Conservation (phyloP, 176 grass and related monocot genomes). For the Raddia distichophylla region DNA sequence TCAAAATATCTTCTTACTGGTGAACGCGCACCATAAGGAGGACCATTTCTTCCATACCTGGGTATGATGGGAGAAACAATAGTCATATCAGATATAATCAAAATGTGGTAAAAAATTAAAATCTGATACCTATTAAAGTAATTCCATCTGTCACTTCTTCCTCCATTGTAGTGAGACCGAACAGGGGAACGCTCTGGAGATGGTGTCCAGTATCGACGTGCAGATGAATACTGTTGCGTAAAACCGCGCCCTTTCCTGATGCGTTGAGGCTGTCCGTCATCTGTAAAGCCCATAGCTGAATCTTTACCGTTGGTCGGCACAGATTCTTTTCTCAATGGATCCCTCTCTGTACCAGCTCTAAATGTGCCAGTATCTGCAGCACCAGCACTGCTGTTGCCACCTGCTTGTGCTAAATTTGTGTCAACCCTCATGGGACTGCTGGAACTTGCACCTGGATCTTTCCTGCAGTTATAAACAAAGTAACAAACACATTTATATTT, state of each 20-base stretch:
- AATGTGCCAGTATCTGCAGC: conserved; percentile 37
- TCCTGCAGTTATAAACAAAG: conserved; percentile 44
- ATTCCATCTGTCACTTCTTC: conserved; percentile 60
- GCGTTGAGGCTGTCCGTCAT: conserved; percentile 52
- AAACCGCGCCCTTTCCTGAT: conserved; percentile 87
- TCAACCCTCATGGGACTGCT: conserved; percentile 23
- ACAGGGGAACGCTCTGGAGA: conserved; percentile 67
- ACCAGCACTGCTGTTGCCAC: conserved; percentile 34
- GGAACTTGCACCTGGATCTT: conserved; percentile 36
- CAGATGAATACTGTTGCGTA: conserved; percentile 67
- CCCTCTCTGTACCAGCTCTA: conserved; percentile 42
- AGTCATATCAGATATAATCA: conserved; percentile 11
- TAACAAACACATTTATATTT: neutral
- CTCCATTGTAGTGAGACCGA: conserved; percentile 53
- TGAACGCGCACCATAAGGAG: conserved; percentile 46
- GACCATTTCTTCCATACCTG: conserved; percentile 58
- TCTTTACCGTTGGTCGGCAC: conserved; percentile 43
- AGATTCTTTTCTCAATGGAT: conserved; percentile 38
- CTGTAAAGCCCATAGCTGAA: conserved; percentile 40
- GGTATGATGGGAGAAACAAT: conserved; percentile 12
- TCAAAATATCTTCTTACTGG: conserved; percentile 55
- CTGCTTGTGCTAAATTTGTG: conserved; percentile 14
- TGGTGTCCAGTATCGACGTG: conserved; percentile 70
- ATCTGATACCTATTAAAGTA: conserved; percentile 62
- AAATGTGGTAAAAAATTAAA: neutral